These are phyloP conservation scores for Leptographium procerum DNA, from an alignment of 2,329 filamentous ascomycete species.

Conservation along the genomic window DNA sequence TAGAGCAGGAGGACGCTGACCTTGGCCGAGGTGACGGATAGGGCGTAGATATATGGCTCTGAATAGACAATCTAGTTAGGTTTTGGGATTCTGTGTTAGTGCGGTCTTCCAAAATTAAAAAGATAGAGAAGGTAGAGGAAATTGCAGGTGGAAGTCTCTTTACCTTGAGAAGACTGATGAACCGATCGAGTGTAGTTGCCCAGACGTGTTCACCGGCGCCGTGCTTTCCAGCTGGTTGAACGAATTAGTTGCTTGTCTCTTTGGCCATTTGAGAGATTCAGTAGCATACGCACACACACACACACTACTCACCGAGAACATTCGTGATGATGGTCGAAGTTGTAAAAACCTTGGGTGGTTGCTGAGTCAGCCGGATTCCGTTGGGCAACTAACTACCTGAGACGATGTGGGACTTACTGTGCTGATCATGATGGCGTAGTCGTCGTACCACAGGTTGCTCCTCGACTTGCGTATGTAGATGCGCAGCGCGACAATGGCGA, in stretches of 20 bases:
- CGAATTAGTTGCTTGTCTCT: too few species aligned
- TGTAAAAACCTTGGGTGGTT: background rate
- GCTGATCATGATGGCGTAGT: background rate
- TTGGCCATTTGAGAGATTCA: too few species aligned
- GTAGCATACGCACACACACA: background rate
- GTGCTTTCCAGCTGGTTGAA: background rate
- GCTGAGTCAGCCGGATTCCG: background rate
- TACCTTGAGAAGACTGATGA: conserved; percentile 1
- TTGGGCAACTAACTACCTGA: too few species aligned
- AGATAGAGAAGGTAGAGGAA: background rate
- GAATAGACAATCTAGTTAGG: background rate
- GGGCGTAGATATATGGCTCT: background rate
- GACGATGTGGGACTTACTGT: background rate
- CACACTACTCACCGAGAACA: background rate
- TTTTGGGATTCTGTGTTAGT: too few species aligned
- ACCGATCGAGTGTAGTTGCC: background rate
- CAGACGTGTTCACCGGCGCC: conserved; percentile 3
- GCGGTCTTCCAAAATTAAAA: too few species aligned
- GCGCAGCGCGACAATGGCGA: background rate
- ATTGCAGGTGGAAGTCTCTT: too few species aligned
- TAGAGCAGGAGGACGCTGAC: conserved; percentile 1
- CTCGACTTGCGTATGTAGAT: background rate
- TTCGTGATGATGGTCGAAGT: background rate
- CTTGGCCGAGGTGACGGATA: background rate
- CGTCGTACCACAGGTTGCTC: background rate